Base-by-base conservation (phyloP, 192 early-diverging fungal species). In the Podila epicladia region DNA sequence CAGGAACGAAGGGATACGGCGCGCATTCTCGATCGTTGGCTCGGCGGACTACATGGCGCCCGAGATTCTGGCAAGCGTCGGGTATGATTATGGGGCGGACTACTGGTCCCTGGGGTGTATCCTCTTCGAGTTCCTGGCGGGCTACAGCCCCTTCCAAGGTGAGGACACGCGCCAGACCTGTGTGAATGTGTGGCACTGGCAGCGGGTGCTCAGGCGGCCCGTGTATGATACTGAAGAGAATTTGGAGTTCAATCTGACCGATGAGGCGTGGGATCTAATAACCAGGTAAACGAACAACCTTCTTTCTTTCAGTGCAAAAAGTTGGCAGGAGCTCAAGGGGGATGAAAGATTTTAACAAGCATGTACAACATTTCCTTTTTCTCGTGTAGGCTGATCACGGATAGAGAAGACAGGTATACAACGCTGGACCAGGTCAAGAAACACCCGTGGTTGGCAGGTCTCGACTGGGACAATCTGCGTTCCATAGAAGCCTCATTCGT, bases 11-110 rank as follows among this genome's bases (percentile, higher is more conserved):
- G 86, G 87, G n/a, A 86, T 89, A 82, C 83, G 86, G 29, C 77
- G 86, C 33, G 93, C 89, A 2, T 94, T 86, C 75, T 93, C 93
- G 15, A 89, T 96, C 48, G 95, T 96, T 5, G 96, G 95, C 55
- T 97, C 94, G 19, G 92, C 94, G 12, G 91, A 93, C 64, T 95
- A 96, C 67, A 91, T 98, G 80, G 97, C 97, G 4, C 97, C 96
- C 26, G 94, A 95, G 82, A 89, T 95, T 19, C 67, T 95, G 24
- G 71, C 83, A 9, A 88, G 87, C 28, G 67, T 91, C 55, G 90
- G 90, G 9, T 95, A 95, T 65, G 87, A 86, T 13, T 87, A 91
- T 58, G 83, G 89, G 2, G 91, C 95, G 8, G 94, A 95, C 60
- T 94, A 93, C 89, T 95, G 92, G 92, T 87, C 92, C 13, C 77